These are phyloP conservation scores for Plantago elongata DNA, from an alignment of 257 asterid species.

Conservation along the genomic window DNA sequence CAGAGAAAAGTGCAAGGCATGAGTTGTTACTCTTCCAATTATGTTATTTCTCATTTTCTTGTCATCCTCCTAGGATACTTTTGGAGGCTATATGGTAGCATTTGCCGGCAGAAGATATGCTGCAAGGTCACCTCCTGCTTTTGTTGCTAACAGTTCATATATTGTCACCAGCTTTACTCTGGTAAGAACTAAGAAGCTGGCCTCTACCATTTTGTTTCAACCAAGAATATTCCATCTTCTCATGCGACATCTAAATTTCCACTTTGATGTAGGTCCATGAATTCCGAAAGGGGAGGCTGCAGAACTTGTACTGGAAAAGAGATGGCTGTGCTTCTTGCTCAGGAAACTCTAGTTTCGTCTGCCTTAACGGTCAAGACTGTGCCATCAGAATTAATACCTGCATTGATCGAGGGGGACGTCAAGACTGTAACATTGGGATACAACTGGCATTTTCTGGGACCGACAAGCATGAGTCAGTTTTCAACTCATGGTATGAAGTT, in stretches of 20 bases:
- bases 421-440: constrained; percentile 90
- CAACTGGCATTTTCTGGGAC: constrained; percentile 95
- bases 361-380: constrained; percentile 85
- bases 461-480: constrained; percentile 69
- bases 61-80: constrained; percentile 44
- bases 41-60: neutral
- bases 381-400: constrained; percentile 73
- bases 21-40: neutral
- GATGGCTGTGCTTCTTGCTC: constrained; percentile 76
- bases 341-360: constrained; percentile 51
- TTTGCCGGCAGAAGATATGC: constrained; percentile 93
- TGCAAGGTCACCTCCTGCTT: constrained; percentile 73
- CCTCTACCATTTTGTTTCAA: constrained; percentile 6
- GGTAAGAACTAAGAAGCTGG: constrained; percentile 56
- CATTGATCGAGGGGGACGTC: constrained; percentile 63
- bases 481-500: constrained; percentile 97
- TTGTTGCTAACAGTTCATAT: constrained; percentile 51
- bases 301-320: constrained; percentile 92
- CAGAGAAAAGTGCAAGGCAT: neutral
- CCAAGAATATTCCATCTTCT: neutral
- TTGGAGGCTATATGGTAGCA: constrained; percentile 98
- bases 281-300: constrained; percentile 85
- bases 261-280: constrained; percentile 60
- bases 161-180: constrained; percentile 89
- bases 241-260: constrained; percentile 1